Evolutionary conservation across 2,329 filamentous ascomycete species (phyloP).

Genomic region (Ascochyta rabiei): DNA sequence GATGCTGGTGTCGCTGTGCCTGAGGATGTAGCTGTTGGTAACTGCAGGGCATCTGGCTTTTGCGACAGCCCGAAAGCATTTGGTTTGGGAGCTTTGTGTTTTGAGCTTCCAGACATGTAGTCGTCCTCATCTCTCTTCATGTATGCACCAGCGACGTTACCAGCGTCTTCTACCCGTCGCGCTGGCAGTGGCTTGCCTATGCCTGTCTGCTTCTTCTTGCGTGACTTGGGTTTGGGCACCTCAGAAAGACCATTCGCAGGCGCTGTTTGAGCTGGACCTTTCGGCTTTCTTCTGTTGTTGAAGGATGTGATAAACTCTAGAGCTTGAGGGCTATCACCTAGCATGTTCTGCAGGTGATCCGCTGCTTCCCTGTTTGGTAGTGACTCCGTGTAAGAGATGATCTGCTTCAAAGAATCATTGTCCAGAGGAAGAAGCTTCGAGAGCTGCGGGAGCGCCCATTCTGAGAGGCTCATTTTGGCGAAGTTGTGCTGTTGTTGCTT

Average conservation of each 20-base stretch:
- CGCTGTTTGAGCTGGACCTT: slow-evolving; percentile 27
- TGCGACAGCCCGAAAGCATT: slow-evolving; percentile 58
- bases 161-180: slow-evolving; percentile 62
- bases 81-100: slow-evolving; percentile 48
- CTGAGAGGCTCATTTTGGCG: slow-evolving; percentile 48
- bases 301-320: slow-evolving; percentile 75
- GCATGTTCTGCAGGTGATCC: slow-evolving; percentile 83
- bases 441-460: slow-evolving; percentile 73
- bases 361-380: slow-evolving; percentile 79
- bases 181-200: slow-evolving; percentile 50
- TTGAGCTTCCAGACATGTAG: slow-evolving; percentile 65
- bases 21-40: slow-evolving; percentile 34
- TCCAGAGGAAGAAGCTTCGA: slow-evolving; percentile 82
- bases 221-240: slow-evolving; percentile 43
- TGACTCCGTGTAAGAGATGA: slow-evolving; percentile 79
- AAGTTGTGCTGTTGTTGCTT: slow-evolving; percentile 9
- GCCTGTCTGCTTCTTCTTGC: slow-evolving; percentile 51
- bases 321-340: slow-evolving; percentile 81
- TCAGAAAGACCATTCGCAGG: slow-evolving; percentile 31
- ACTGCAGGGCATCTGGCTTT: slow-evolving; percentile 56
- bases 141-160: slow-evolving; percentile 72
- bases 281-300: slow-evolving; percentile 67
- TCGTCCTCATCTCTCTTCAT: slow-evolving; percentile 76
- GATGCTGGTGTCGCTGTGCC: slow-evolving; percentile 44
- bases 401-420: slow-evolving; percentile 80